Evolutionary conservation across 164 flowering plant species (phyloP).

Genomic region (Protea cynaroides): DNA sequence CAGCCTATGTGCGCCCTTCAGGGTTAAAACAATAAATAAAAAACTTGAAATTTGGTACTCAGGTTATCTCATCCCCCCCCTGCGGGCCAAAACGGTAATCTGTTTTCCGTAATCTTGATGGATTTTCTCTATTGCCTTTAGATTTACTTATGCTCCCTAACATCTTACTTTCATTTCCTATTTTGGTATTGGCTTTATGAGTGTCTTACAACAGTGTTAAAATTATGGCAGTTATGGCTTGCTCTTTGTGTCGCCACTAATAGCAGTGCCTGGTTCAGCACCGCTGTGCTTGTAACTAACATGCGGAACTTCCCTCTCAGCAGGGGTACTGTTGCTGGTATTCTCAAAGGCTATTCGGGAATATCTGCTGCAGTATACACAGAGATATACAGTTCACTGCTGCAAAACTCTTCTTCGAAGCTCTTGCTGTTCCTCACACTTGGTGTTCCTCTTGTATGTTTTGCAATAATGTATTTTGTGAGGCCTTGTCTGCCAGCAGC

Average conservation of each 20-base stretch:
- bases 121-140: neutral
- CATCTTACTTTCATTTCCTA: neutral
- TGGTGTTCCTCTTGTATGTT: constrained; percentile 66
- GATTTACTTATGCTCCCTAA: neutral
- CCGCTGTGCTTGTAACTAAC: constrained; percentile 77
- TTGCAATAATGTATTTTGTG: constrained; percentile 61
- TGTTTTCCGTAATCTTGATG: neutral
- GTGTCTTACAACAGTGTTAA: constrained; percentile 16
- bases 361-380: constrained; percentile 85
- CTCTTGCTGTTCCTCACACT: constrained; percentile 60
- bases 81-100: too few species aligned
- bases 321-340: constrained; percentile 84
- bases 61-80: neutral
- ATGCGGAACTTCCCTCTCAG: constrained; percentile 86
- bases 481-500: constrained; percentile 78
- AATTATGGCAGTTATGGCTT: constrained; percentile 62
- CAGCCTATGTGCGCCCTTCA: too few species aligned
- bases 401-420: constrained; percentile 51
- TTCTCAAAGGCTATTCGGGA: constrained; percentile 81
- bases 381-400: constrained; percentile 51
- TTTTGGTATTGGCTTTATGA: neutral
- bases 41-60: too few species aligned
- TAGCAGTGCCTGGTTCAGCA: constrained; percentile 77
- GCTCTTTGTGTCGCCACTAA: constrained; percentile 69
- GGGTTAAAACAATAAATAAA: too few species aligned